Conservation (phyloP, 2,329 filamentous ascomycete genomes). For the Eutypa lata region DNA sequence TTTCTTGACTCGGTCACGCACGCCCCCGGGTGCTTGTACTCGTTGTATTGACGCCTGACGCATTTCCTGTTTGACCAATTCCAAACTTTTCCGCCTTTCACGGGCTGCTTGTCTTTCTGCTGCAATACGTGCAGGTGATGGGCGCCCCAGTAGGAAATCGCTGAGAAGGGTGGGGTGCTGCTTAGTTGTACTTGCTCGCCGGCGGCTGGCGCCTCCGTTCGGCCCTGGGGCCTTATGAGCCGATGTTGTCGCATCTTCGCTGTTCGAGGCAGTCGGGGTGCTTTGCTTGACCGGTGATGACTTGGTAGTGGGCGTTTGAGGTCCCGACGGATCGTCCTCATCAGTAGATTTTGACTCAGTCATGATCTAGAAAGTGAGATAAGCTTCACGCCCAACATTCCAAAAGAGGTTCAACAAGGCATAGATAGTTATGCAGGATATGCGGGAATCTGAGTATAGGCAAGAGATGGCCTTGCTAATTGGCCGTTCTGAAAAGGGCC, state of each 20-base stretch:
- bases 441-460: conserved; percentile 5
- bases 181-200: conserved; percentile 24
- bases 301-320: conserved; percentile 13
- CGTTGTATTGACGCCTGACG: conserved; percentile 55
- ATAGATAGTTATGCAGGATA: conserved; percentile 8
- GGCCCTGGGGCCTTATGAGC: conserved; percentile 11
- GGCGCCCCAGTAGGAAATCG: conserved; percentile 30
- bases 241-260: conserved; percentile 9
- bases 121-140: conserved; percentile 49
- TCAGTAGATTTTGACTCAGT: conserved; percentile 25
- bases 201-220: conserved; percentile 17
- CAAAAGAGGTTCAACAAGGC: conserved; percentile 4
- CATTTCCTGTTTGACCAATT: conserved; percentile 59
- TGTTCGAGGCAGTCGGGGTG: conserved; percentile 15
- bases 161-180: conserved; percentile 24
- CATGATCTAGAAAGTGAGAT: conserved; percentile 23
- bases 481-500: conserved; percentile 9
- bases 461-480: conserved; percentile 6
- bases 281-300: conserved; percentile 12
- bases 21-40: conserved; percentile 62
- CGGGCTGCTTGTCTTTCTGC: conserved; percentile 39
- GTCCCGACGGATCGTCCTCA: conserved; percentile 27
- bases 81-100: conserved; percentile 54
- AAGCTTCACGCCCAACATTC: conserved; percentile 20
- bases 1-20: conserved; percentile 74